phyloP scores from a whole-genome alignment of 345 rosid species.

The Raphanus sativus region DNA sequence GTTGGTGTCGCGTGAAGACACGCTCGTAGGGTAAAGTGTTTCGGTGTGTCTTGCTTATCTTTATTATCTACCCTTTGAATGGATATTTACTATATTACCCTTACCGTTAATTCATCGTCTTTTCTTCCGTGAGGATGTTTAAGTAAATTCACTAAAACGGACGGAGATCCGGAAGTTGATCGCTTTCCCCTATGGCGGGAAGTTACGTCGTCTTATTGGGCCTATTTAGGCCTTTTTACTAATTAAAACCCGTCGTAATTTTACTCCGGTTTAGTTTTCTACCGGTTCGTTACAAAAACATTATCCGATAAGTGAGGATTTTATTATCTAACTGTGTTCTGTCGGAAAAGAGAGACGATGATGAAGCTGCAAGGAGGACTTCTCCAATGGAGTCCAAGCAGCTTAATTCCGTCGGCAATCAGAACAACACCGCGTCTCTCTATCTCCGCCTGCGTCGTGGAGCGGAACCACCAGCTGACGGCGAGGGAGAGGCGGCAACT shows the following conservation, averaged over 20 bases:
- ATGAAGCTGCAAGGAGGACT: slow-evolving; percentile 68
- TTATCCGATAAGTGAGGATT: slow-evolving; percentile 19
- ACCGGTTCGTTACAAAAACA: slow-evolving; percentile 19
- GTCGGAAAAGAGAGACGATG: slow-evolving; percentile 25
- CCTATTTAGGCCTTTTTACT: neutral
- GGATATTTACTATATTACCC: neutral
- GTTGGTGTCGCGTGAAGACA: slow-evolving; percentile 1
- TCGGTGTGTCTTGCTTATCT: neutral
- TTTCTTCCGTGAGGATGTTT: neutral
- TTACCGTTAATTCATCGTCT: neutral
- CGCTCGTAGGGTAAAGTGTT: neutral
- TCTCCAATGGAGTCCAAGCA: slow-evolving; percentile 65
- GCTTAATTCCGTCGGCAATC: slow-evolving; percentile 26
- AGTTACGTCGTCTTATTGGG: neutral
- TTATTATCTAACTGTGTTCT: neutral
- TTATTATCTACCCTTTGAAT: neutral
- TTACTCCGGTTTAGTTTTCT: neutral
- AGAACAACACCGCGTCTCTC: slow-evolving; percentile 23
- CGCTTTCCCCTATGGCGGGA: neutral
- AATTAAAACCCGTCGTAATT: neutral
- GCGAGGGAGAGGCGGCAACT: slow-evolving; percentile 86
- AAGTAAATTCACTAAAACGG: neutral
- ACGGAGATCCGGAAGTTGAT: neutral
- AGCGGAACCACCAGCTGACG: slow-evolving; percentile 47
- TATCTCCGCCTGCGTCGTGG: slow-evolving; percentile 45